phyloP scores from a whole-genome alignment of 2,329 filamentous ascomycete genomes.

The Dactylellina leptospora region DNA sequence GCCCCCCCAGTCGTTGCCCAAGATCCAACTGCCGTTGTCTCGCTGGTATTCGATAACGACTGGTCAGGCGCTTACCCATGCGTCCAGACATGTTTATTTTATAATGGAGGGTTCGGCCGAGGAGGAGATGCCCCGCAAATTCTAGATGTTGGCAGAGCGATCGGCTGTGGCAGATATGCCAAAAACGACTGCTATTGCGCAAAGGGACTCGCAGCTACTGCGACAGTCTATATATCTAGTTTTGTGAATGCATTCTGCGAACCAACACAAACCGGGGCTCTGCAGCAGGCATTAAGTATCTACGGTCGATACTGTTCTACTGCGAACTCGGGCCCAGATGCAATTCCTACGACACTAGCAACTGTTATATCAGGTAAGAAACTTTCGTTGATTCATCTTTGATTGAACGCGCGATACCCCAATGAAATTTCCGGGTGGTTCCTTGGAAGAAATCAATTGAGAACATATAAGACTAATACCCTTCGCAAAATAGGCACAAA shows the following conservation, averaged over 20 bases:
- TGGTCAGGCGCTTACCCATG: constrained; percentile 49
- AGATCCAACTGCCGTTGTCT: constrained; percentile 34
- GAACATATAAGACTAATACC: no score
- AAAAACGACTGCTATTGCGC: constrained; percentile 57
- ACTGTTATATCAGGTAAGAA: not conserved
- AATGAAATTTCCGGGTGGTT: no score
- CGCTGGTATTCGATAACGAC: constrained; percentile 16
- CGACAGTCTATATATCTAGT: constrained; percentile 56
- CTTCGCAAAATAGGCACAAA: no score
- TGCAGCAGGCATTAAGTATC: constrained; percentile 54
- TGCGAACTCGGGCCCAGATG: constrained; percentile 8
- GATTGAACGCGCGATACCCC: no score
- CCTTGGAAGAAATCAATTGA: no score
- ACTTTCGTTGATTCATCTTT: not conserved
- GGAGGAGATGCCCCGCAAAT: constrained; percentile 16
- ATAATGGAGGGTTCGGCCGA: constrained; percentile 56
- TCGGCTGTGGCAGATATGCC: constrained; percentile 56
- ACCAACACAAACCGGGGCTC: constrained; percentile 53
- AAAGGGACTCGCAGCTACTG: constrained; percentile 53
- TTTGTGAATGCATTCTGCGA: constrained; percentile 56
- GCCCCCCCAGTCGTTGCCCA: constrained; percentile 24
- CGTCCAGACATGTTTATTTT: constrained; percentile 56
- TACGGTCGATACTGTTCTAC: constrained; percentile 22
- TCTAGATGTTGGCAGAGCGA: constrained; percentile 20
- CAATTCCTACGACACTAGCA: not conserved